These are phyloP conservation scores for Boletales sp. DNA, from an alignment of 768 basidiomycete species.

Conservation along the genomic window DNA sequence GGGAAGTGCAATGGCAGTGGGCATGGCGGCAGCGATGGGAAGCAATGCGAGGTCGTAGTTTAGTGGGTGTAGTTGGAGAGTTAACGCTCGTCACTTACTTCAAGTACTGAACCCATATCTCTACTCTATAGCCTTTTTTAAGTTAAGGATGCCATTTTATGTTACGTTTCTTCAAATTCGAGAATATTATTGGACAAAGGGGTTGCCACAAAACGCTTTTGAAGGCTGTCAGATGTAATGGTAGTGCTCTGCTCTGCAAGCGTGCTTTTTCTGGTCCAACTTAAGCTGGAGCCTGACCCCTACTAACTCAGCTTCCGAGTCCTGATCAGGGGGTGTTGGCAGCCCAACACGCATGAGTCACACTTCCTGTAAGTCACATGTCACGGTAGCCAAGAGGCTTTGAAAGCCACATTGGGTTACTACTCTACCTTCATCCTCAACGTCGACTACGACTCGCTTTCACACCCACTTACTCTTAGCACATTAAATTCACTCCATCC, in stretches of 20 bases:
- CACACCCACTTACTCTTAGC: conserved; percentile 6
- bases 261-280: background rate
- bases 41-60: conserved; percentile 16
- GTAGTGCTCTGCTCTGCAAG: conserved; percentile 6
- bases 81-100: too few species aligned
- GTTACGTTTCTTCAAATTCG: background rate
- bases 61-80: too few species aligned
- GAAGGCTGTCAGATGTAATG: background rate
- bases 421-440: conserved; percentile 19
- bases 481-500: background rate
- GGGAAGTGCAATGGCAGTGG: conserved; percentile 58
- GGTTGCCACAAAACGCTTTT: too few species aligned
- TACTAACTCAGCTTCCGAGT: too few species aligned
- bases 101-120: too few species aligned
- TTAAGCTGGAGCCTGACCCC: too few species aligned
- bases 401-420: conserved; percentile 24
- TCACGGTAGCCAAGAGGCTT: conserved; percentile 32
- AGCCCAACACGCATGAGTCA: conserved; percentile 21
- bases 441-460: conserved; percentile 24
- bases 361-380: conserved; percentile 23
- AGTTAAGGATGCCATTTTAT: too few species aligned
- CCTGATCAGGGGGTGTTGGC: too few species aligned
- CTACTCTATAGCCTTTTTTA: too few species aligned
- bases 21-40: conserved; percentile 71
- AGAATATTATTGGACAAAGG: too few species aligned